A percentile compares a stretch with the other conserved stretches of the same genome.
Conservation (phyloP, 257 asterid genomes). For the Solanum peruvianum region DNA sequence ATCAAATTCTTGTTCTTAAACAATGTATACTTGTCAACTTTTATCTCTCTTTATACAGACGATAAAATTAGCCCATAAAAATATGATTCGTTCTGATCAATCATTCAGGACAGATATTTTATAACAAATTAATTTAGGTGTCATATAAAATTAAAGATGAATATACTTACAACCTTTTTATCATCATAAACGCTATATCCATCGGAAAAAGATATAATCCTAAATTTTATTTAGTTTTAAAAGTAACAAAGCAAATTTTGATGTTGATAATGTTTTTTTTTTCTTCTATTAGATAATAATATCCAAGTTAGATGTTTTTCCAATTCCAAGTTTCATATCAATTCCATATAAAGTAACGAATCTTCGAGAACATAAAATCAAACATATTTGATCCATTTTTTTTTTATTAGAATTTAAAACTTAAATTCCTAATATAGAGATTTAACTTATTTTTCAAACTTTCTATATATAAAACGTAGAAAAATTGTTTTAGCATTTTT, state of each 20-base stretch:
- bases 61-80: neutral
- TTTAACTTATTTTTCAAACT: too few species aligned
- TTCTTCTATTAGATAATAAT: neutral
- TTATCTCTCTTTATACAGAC: rapidly evolving
- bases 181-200: too few species aligned
- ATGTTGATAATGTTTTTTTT: neutral
- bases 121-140: neutral
- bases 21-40: neutral
- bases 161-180: too few species aligned
- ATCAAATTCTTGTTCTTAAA: neutral
- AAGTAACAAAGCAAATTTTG: neutral
- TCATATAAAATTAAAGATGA: neutral
- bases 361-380: neutral
- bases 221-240: neutral
- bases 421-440: neutral
- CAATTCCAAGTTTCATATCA: neutral
- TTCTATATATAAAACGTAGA: too few species aligned
- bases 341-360: neutral
- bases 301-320: neutral
- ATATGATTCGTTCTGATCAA: neutral
- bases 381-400: neutral
- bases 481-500: too few species aligned
- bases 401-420: neutral
- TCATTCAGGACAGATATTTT: rapidly evolving
- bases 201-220: rapidly evolving